phyloP scores from a whole-genome alignment of 2,329 filamentous ascomycete genomes.

The Aspergillus niger region DNA sequence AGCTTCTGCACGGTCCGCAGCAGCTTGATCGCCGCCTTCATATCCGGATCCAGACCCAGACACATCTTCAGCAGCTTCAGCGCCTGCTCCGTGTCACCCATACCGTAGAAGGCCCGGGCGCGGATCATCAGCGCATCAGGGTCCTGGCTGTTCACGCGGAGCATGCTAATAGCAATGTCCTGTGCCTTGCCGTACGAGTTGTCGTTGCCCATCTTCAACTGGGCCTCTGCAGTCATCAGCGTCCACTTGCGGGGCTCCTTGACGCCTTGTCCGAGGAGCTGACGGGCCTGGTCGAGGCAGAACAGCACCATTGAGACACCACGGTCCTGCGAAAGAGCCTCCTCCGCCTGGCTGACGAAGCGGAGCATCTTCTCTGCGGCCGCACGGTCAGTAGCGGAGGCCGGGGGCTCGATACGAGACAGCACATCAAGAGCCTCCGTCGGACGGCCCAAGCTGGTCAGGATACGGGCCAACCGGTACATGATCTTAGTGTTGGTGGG shows the following conservation, averaged over 20 bases:
- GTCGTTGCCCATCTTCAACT: constrained; percentile 85
- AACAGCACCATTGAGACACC: constrained; percentile 89
- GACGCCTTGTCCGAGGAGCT: constrained; percentile 72
- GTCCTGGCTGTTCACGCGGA: constrained; percentile 85
- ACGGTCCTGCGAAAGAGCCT: constrained; percentile 71
- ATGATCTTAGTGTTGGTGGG: constrained; percentile 85
- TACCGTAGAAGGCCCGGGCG: constrained; percentile 81
- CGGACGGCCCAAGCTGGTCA: constrained; percentile 82
- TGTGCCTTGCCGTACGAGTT: constrained; percentile 91
- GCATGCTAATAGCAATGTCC: constrained; percentile 83
- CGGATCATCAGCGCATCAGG: constrained; percentile 90
- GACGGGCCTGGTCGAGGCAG: constrained; percentile 87
- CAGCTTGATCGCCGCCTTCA: constrained; percentile 83
- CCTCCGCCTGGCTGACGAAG: constrained; percentile 77
- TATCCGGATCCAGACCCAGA: constrained; percentile 87
- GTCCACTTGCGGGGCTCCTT: constrained; percentile 89
- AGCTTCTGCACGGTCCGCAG: constrained; percentile 88
- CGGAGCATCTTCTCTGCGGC: constrained; percentile 82
- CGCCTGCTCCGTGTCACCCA: constrained; percentile 94
- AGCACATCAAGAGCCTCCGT: constrained; percentile 85
- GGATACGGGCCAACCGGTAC: constrained; percentile 83
- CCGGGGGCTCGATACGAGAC: constrained; percentile 74
- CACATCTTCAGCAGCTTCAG: constrained; percentile 90
- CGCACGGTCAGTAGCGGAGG: constrained; percentile 81
- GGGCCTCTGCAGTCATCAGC: constrained; percentile 86